Conservation (phyloP, 2,329 filamentous ascomycete species). For the Epichloe sibirici region DNA sequence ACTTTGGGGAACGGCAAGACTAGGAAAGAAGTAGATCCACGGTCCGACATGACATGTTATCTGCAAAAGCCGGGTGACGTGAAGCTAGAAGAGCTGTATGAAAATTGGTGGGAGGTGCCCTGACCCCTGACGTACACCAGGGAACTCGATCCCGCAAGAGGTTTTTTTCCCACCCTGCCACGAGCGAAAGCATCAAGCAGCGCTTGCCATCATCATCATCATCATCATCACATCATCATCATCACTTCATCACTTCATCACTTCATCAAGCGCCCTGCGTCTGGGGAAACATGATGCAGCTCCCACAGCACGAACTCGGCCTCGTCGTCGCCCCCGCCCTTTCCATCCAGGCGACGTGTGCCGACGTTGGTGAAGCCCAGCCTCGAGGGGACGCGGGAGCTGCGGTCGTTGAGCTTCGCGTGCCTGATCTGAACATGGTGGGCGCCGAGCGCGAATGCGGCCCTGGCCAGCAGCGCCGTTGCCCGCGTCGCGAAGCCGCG, state of each 20-base stretch:
- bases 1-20: slow-evolving; percentile 58
- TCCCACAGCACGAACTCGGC: neutral
- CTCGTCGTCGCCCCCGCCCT: neutral
- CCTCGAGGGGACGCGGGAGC: slow-evolving; percentile 5
- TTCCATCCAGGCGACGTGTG: neutral
- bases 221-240: too few relatives aligned
- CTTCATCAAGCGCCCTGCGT: neutral
- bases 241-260: too few relatives aligned
- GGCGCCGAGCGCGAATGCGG: slow-evolving; percentile 9
- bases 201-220: too few relatives aligned
- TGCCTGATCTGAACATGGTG: slow-evolving; percentile 9
- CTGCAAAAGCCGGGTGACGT: slow-evolving; percentile 41
- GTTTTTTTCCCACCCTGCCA: too few relatives aligned
- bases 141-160: too few relatives aligned
- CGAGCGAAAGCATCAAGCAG: too few relatives aligned
- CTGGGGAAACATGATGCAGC: neutral
- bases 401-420: slow-evolving; percentile 6
- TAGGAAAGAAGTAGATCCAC: slow-evolving; percentile 39
- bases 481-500: slow-evolving; percentile 10
- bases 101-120: slow-evolving; percentile 46
- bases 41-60: slow-evolving; percentile 52
- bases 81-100: slow-evolving; percentile 51
- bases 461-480: slow-evolving; percentile 5
- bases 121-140: too few relatives aligned
- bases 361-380: slow-evolving; percentile 6